phyloP scores from a whole-genome alignment of 2,329 filamentous ascomycete species.

The Neofusicoccum sp. region DNA sequence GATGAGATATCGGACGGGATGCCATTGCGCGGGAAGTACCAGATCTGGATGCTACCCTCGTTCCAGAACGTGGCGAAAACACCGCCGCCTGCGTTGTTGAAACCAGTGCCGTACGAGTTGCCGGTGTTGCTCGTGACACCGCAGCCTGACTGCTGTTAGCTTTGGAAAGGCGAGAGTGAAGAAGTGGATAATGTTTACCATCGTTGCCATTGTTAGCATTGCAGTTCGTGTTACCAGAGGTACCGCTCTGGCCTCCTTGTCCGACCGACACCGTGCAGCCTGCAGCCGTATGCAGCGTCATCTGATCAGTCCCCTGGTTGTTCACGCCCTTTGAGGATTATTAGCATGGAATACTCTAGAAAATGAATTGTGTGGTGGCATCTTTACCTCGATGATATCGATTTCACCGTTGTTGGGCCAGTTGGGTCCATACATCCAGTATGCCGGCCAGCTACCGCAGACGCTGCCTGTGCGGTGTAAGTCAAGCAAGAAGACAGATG shows the following conservation, averaged over 20 bases:
- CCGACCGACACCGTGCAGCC: constrained; percentile 35
- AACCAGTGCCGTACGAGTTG: constrained; percentile 37
- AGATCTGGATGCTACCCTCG: constrained; percentile 44
- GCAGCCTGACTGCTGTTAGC: constrained; percentile 25
- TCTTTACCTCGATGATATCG: constrained; percentile 24
- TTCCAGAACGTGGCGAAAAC: constrained; percentile 46
- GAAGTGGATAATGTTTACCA: background rate
- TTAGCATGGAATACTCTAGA: constrained; percentile 1
- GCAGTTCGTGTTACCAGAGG: constrained; percentile 33
- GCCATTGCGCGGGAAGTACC: constrained; percentile 43
- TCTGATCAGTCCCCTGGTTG: constrained; percentile 35
- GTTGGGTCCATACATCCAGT: constrained; percentile 32
- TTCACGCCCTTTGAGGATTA: constrained; percentile 38
- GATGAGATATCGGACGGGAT: constrained; percentile 43
- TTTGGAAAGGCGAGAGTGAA: background rate
- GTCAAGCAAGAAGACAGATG: too few relatives aligned
- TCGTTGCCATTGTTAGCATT: constrained; percentile 34
- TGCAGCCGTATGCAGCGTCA: constrained; percentile 38
- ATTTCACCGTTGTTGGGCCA: constrained; percentile 42
- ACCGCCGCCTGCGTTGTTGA: constrained; percentile 43
- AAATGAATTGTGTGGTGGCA: background rate
- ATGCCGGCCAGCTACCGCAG: constrained; percentile 42
- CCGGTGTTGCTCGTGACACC: constrained; percentile 28
- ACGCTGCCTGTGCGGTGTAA: background rate
- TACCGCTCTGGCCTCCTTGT: constrained; percentile 32